Evolutionary conservation across 2,329 filamentous ascomycete species (phyloP).

Genomic region (Chaetomium olivaceum): DNA sequence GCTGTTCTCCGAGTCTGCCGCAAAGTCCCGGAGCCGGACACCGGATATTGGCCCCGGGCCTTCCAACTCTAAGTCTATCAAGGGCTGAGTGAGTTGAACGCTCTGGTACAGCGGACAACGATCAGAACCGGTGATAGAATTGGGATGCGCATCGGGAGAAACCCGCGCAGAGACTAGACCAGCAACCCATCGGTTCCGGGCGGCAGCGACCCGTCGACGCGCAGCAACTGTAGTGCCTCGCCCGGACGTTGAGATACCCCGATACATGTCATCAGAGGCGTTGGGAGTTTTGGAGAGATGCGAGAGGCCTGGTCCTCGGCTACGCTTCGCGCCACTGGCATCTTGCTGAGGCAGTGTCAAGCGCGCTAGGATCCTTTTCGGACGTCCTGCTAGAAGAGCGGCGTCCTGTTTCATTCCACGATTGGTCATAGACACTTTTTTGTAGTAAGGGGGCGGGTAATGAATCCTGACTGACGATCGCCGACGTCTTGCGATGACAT

Average conservation of each 20-base stretch:
- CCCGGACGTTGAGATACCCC: conserved; percentile 16
- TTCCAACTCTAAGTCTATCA: conserved; percentile 19
- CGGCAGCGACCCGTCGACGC: neutral
- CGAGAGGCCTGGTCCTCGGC: neutral
- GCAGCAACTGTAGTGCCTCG: neutral
- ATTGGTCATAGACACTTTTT: neutral
- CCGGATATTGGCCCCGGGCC: conserved; percentile 11
- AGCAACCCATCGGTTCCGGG: neutral
- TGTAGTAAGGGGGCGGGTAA: neutral
- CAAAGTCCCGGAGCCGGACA: conserved; percentile 19
- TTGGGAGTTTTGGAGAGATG: conserved; percentile 3
- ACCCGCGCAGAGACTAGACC: neutral
- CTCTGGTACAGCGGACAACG: neutral
- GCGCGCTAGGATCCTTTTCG: too few relatives aligned
- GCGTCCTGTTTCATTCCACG: neutral
- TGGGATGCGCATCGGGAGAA: neutral
- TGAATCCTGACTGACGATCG: conserved; percentile 1
- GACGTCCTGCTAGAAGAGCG: neutral
- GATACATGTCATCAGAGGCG: neutral
- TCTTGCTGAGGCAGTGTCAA: neutral
- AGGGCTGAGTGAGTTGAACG: conserved; percentile 17
- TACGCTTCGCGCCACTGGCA: neutral
- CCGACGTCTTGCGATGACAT: conserved; percentile 5
- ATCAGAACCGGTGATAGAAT: neutral
- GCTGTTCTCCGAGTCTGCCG: conserved; percentile 57